A percentile compares a stretch with the other conserved stretches of the same genome.
Conservation (phyloP, 345 rosid genomes). For the Anastatica hierochuntica region DNA sequence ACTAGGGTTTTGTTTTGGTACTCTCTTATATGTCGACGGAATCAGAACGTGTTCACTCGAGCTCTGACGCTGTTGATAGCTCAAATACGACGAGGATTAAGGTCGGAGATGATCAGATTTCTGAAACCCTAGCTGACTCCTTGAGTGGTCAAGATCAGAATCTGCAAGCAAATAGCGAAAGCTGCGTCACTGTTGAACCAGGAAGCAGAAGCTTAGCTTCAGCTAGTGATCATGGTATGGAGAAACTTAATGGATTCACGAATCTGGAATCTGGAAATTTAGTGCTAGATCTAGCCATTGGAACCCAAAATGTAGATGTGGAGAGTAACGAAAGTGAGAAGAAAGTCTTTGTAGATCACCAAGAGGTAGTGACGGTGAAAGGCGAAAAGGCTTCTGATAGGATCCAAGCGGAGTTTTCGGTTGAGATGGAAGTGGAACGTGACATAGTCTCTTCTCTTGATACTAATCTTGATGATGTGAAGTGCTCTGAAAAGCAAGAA, state of each 20-base stretch:
- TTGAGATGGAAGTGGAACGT: too few species aligned
- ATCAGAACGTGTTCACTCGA: background rate
- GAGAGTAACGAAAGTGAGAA: too few species aligned
- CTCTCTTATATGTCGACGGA: conserved; percentile 18
- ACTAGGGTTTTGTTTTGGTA: conserved; percentile 23
- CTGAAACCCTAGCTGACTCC: conserved; percentile 17
- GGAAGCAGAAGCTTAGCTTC: too few species aligned
- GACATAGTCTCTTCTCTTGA: too few species aligned
- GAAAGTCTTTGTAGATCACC: too few species aligned
- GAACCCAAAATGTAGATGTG: conserved; percentile 6
- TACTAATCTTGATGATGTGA: too few species aligned
- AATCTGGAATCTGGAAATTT: conserved; percentile 9
- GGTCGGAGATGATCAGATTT: background rate
- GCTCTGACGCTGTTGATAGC: background rate
- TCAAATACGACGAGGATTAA: too few species aligned
- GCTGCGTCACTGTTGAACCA: background rate
- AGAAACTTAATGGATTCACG: background rate
- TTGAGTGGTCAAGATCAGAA: conserved; percentile 18
- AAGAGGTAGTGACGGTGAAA: background rate
- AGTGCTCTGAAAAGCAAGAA: too few species aligned
- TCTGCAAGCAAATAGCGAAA: background rate
- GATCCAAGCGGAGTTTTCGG: background rate
- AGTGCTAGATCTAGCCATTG: conserved; percentile 13
- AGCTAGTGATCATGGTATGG: conserved; percentile 9
- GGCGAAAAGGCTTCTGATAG: conserved; percentile 11